These are phyloP conservation scores for Xylaria intraflava DNA, from an alignment of 495 filamentous ascomycete species.

Conservation along the genomic window DNA sequence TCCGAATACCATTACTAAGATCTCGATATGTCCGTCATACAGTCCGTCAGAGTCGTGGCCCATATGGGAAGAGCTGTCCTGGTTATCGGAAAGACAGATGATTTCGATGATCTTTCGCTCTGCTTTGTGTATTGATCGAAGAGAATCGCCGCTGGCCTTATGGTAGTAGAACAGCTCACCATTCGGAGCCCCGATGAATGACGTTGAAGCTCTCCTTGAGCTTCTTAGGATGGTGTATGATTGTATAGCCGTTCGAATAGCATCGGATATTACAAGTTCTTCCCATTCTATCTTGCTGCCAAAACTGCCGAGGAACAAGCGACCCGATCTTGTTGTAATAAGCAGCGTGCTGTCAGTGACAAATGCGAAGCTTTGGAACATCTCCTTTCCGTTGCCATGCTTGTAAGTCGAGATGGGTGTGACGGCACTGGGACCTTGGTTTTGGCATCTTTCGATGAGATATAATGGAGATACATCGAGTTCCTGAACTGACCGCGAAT, in stretches of 20 bases:
- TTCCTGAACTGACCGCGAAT: background rate
- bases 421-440: background rate
- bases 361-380: constrained; percentile 60
- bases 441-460: constrained; percentile 5
- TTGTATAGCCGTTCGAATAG: constrained; percentile 20
- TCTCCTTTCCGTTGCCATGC: constrained; percentile 33
- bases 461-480: background rate
- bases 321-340: constrained; percentile 52
- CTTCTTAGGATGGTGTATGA: constrained; percentile 22
- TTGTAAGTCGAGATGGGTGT: constrained; percentile 12
- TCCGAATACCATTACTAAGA: constrained; percentile 21
- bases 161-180: constrained; percentile 48
- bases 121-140: constrained; percentile 26
- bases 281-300: constrained; percentile 27
- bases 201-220: constrained; percentile 22
- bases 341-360: constrained; percentile 52
- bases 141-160: constrained; percentile 15
- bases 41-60: background rate
- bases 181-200: constrained; percentile 47
- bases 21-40: constrained; percentile 5
- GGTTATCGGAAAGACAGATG: constrained; percentile 25
- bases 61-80: background rate
- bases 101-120: constrained; percentile 50
- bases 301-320: constrained; percentile 48
- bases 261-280: constrained; percentile 32